Conservation (phyloP, 257 asterid species). For the Salvia splendens region DNA sequence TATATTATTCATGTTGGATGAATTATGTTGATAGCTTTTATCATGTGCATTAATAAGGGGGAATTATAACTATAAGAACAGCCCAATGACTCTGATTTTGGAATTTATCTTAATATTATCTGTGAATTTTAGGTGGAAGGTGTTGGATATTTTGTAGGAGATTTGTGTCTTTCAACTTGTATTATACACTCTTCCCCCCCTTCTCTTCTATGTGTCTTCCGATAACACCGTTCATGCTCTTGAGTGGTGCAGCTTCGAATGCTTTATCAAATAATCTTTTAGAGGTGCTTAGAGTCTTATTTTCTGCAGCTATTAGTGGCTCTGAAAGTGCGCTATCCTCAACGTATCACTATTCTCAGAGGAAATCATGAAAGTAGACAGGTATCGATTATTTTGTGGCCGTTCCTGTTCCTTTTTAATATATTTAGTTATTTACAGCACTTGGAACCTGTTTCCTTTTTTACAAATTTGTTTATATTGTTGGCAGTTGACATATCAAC, state of each 20-base stretch:
- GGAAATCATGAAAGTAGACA: conserved; percentile 89
- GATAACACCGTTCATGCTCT: neutral
- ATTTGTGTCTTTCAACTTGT: neutral
- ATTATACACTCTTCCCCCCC: neutral
- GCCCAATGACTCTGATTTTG: conserved; percentile 17
- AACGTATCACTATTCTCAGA: conserved; percentile 76
- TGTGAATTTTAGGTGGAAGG: conserved; percentile 18
- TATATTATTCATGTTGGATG: conserved; percentile 56
- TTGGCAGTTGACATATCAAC: conserved; percentile 17
- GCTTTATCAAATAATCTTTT: conserved; percentile 14
- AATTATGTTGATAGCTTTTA: conserved; percentile 55
- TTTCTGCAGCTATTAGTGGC: conserved; percentile 77
- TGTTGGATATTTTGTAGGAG: conserved; percentile 13
- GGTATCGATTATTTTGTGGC: conserved; percentile 37
- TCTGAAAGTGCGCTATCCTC: conserved; percentile 74
- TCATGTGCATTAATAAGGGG: conserved; percentile 57
- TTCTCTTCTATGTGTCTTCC: neutral
- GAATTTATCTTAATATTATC: conserved; percentile 2
- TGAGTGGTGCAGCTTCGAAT: neutral
- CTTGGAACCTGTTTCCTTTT: conserved; percentile 7
- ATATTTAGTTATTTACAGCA: neutral
- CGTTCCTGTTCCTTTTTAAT: neutral
- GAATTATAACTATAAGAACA: conserved; percentile 72
- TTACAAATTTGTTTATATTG: conserved; percentile 19
- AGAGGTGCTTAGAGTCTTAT: conserved; percentile 21